Evolutionary conservation across 495 filamentous ascomycete genomes (phyloP).

Genomic region (Penicillium paradoxum): DNA sequence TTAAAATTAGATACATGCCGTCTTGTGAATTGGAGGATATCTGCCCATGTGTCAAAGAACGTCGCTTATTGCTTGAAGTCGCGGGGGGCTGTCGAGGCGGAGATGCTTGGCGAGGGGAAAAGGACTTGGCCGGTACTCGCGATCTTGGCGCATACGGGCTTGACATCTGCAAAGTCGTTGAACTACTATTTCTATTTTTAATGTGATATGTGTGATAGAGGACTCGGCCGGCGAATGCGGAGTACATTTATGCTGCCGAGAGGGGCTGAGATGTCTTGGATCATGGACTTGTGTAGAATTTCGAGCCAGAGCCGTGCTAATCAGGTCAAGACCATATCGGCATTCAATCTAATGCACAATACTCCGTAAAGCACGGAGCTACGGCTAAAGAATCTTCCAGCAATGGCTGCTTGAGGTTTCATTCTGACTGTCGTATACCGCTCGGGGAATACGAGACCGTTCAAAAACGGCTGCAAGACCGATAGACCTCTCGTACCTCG

Average conservation of each 20-base stretch:
- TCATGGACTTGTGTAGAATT: too few species aligned
- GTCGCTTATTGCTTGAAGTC: neutral
- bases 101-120: conserved; percentile 10
- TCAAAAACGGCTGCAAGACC: neutral
- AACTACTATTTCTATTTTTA: conserved; percentile 3
- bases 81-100: neutral
- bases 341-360: neutral
- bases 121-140: neutral
- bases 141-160: neutral
- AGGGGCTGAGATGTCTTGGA: too few species aligned
- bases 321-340: neutral
- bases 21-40: neutral
- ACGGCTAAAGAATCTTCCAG: neutral
- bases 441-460: neutral
- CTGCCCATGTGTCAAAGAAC: neutral
- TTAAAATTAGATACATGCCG: neutral
- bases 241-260: neutral
- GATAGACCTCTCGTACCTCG: neutral
- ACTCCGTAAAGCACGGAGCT: neutral
- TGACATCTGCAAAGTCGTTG: neutral
- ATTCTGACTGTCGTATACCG: neutral
- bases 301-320: too few species aligned
- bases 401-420: neutral
- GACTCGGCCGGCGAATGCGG: neutral
- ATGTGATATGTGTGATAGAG: conserved; percentile 4